A percentile compares a stretch with the other conserved stretches of the same genome.
Evolutionary conservation across 768 basidiomycete species (phyloP).

Genomic region (Phallus indusiatus): DNA sequence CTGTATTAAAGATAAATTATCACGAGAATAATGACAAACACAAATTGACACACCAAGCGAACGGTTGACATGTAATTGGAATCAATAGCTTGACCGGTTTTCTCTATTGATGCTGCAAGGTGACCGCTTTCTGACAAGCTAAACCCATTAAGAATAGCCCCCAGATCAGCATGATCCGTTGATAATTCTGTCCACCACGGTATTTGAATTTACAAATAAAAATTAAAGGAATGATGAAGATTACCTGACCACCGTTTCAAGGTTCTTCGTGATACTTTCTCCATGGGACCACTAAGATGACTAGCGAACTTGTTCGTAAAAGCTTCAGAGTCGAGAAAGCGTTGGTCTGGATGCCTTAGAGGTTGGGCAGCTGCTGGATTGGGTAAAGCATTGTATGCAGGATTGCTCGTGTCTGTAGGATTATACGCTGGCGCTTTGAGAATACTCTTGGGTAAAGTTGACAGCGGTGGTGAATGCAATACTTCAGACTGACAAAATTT

Average conservation of each 20-base stretch:
- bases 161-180: conserved; percentile 76
- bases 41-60: conserved; percentile 51
- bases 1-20: conserved; percentile 29
- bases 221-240: neutral
- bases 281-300: conserved; percentile 88
- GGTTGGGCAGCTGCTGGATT: conserved; percentile 85
- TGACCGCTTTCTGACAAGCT: conserved; percentile 75
- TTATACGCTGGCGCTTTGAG: conserved; percentile 93
- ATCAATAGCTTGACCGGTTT: conserved; percentile 94
- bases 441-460: conserved; percentile 88
- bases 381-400: conserved; percentile 77
- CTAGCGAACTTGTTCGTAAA: conserved; percentile 95
- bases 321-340: conserved; percentile 90
- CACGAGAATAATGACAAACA: neutral
- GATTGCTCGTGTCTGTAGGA: conserved; percentile 69
- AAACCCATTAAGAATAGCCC: conserved; percentile 87
- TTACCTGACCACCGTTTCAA: conserved; percentile 92
- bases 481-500: conserved; percentile 63
- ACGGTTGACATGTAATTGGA: conserved; percentile 89
- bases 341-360: conserved; percentile 85
- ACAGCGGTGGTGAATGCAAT: conserved; percentile 84
- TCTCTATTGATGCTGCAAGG: conserved; percentile 82
- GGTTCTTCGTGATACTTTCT: conserved; percentile 87
- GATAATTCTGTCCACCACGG: conserved; percentile 25
- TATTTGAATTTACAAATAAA: conserved; percentile 47